Conservation (phyloP, 352 stramenopile genomes). For the Phytophthora ramorum region DNA sequence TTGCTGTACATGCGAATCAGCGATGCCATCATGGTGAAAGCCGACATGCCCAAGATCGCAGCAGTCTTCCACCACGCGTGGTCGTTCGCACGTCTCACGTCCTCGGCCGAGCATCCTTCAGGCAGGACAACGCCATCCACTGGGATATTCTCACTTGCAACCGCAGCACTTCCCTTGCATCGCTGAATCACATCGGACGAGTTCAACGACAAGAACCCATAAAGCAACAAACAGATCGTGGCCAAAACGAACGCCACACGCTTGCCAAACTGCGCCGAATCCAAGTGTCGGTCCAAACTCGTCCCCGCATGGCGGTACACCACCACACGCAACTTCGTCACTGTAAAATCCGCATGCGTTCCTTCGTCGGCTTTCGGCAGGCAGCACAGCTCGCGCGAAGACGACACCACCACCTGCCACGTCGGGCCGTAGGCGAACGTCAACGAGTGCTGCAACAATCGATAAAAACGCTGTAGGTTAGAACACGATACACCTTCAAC, state of each 20-base stretch:
- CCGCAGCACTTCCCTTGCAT: constrained; percentile 37
- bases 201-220: constrained; percentile 64
- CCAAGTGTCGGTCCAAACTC: constrained; percentile 58
- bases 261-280: constrained; percentile 69
- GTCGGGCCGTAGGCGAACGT: constrained; percentile 70
- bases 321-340: constrained; percentile 66
- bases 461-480: constrained; percentile 2
- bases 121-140: constrained; percentile 29
- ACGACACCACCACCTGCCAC: constrained; percentile 74
- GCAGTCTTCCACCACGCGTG: constrained; percentile 61
- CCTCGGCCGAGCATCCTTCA: constrained; percentile 52
- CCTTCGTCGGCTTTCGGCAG: constrained; percentile 53
- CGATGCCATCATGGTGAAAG: constrained; percentile 68
- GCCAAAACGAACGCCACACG: constrained; percentile 62
- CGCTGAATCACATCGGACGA: constrained; percentile 48
- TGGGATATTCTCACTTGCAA: constrained; percentile 13
- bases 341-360: constrained; percentile 57
- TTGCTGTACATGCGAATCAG: constrained; percentile 72
- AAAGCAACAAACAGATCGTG: constrained; percentile 66
- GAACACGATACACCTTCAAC: background rate
- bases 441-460: constrained; percentile 51
- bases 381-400: constrained; percentile 61
- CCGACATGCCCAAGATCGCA: constrained; percentile 59
- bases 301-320: constrained; percentile 72
- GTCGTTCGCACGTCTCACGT: constrained; percentile 49